Conservation (phyloP, 768 basidiomycete genomes). For the Trametes coccinea region DNA sequence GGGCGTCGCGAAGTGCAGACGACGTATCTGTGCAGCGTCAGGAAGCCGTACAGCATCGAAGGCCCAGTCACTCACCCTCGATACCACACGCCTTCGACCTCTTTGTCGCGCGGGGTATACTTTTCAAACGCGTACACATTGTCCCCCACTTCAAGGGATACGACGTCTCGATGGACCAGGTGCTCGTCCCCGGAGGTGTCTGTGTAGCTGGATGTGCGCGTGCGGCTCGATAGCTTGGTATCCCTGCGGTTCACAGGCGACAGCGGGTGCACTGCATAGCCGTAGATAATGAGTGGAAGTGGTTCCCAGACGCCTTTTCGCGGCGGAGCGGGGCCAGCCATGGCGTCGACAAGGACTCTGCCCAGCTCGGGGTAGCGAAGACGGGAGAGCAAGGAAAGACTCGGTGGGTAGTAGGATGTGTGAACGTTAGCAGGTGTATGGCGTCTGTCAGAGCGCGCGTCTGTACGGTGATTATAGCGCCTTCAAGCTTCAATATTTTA, state of each 20-base stretch:
- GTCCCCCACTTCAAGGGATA: constrained; percentile 90
- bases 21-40: constrained; percentile 61
- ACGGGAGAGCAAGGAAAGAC: neutral
- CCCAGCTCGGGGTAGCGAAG: neutral
- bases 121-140: constrained; percentile 97
- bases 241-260: constrained; percentile 68
- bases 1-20: constrained; percentile 80
- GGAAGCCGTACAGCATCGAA: neutral
- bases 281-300: constrained; percentile 78
- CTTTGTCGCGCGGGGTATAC: constrained; percentile 72
- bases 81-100: constrained; percentile 86
- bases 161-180: constrained; percentile 69
- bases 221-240: constrained; percentile 60
- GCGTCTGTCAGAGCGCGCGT: neutral
- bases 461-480: neutral
- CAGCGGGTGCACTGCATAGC: constrained; percentile 86
- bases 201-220: constrained; percentile 61
- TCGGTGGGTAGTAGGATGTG: neutral
- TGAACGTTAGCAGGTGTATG: neutral
- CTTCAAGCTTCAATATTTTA: neutral
- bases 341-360: constrained; percentile 7
- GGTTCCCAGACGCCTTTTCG: constrained; percentile 59
- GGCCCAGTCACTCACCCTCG: constrained; percentile 69
- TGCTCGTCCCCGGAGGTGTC: constrained; percentile 62
- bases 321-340: constrained; percentile 17